These are phyloP conservation scores for Dioscorea dumetorum DNA, from an alignment of 106 monocot species.

Conservation along the genomic window DNA sequence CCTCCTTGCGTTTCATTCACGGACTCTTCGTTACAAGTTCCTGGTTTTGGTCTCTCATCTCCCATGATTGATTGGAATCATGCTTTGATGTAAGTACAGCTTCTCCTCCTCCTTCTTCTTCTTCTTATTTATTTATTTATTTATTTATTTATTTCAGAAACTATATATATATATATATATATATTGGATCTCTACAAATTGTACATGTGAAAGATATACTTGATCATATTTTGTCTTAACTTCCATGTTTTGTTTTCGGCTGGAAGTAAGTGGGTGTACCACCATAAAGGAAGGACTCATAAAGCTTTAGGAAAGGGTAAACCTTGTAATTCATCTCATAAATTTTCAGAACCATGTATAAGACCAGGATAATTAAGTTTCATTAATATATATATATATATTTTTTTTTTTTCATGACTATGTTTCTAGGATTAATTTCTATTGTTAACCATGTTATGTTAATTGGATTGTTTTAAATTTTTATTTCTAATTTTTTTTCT, in stretches of 20 bases:
- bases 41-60: conserved; percentile 10
- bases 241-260: no score
- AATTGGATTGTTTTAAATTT: no score
- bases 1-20: conserved; percentile 3
- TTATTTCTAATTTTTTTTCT: not conserved
- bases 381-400: not conserved
- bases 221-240: no score
- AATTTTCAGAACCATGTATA: not conserved
- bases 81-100: conserved; percentile 12
- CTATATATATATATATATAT: not conserved
- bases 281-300: no score
- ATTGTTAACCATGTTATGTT: not conserved
- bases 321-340: no score
- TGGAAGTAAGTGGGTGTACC: no score
- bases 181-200: no score
- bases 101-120: not conserved
- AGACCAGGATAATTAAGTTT: not conserved
- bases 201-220: no score
- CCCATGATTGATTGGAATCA: conserved; percentile 21
- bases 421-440: not conserved
- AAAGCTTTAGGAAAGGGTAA: no score
- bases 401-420: not conserved
- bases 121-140: not conserved
- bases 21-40: conserved; percentile 5
- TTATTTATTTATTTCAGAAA: not conserved